Percentiles rank a stretch among this genome's conserved stretches.
phyloP scores from a whole-genome alignment of 352 stramenopile genomes.

The Albugo laibachii region DNA sequence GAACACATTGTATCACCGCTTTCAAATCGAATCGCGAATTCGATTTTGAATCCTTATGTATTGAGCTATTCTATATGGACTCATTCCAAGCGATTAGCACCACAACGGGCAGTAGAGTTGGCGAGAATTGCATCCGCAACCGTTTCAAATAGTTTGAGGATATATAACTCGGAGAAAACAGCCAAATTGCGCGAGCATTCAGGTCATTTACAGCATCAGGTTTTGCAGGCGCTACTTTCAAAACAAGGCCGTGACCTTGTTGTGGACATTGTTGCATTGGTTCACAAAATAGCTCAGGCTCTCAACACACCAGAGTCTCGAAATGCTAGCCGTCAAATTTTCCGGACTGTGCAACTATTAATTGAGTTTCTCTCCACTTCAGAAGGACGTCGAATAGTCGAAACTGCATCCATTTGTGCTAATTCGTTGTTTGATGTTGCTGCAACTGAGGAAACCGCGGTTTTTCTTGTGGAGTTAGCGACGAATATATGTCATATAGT shows the following conservation, averaged over 20 bases:
- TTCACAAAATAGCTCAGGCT: constrained; percentile 39
- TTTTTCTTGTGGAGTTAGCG: constrained; percentile 49
- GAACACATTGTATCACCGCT: constrained; percentile 21
- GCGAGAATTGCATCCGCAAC: constrained; percentile 37
- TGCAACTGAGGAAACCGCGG: constrained; percentile 45
- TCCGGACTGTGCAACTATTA: constrained; percentile 38
- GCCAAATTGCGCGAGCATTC: not conserved
- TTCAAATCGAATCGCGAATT: constrained; percentile 25
- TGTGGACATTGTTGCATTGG: constrained; percentile 36
- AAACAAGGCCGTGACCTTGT: constrained; percentile 32
- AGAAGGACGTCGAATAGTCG: constrained; percentile 31
- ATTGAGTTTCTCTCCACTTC: constrained; percentile 57
- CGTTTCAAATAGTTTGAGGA: constrained; percentile 26
- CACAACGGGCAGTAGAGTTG: constrained; percentile 45
- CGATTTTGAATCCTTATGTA: constrained; percentile 54
- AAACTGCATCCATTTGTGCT: constrained; percentile 26
- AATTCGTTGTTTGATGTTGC: constrained; percentile 26
- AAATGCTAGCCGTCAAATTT: constrained; percentile 30
- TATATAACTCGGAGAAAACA: constrained; percentile 30
- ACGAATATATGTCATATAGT: constrained; percentile 54
- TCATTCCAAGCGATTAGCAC: constrained; percentile 44
- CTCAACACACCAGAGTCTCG: constrained; percentile 55
- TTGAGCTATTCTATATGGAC: constrained; percentile 57
- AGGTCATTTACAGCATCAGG: constrained; percentile 21
- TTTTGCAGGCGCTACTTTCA: constrained; percentile 25